Conservation (phyloP, 768 basidiomycete genomes). For the Boletus tomentosulus region DNA sequence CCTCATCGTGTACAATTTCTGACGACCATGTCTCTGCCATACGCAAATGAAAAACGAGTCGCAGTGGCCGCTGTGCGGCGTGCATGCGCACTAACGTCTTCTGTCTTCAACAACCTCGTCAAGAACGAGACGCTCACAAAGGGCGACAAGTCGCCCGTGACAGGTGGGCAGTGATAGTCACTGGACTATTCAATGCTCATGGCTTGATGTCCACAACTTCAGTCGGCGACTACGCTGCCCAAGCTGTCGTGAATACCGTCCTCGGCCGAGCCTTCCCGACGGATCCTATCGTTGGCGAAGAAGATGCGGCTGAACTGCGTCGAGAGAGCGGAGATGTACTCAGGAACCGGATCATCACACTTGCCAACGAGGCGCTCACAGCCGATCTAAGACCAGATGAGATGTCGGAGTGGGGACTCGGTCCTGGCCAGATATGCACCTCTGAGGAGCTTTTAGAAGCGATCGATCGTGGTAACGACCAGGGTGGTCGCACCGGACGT, state of each 20-base stretch:
- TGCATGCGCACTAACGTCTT: slow-evolving; percentile 77
- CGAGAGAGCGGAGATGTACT: slow-evolving; percentile 41
- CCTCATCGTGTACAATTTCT: not conserved
- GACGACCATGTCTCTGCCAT: slow-evolving; percentile 49
- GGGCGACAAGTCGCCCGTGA: slow-evolving; percentile 89
- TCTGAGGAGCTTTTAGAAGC: slow-evolving; percentile 67
- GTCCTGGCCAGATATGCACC: slow-evolving; percentile 50
- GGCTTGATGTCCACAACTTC: slow-evolving; percentile 1
- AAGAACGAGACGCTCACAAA: slow-evolving; percentile 86
- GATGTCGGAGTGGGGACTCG: slow-evolving; percentile 66
- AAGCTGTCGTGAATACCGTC: slow-evolving; percentile 85
- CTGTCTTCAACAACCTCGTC: slow-evolving; percentile 82
- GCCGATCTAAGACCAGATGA: slow-evolving; percentile 53
- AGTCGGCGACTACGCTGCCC: slow-evolving; percentile 95
- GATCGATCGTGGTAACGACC: slow-evolving; percentile 79
- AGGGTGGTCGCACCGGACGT: slow-evolving; percentile 73
- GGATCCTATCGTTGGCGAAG: slow-evolving; percentile 92
- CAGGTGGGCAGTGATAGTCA: slow-evolving; percentile 44
- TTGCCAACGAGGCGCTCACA: slow-evolving; percentile 78
- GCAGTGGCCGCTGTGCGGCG: slow-evolving; percentile 85
- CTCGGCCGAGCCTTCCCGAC: slow-evolving; percentile 72
- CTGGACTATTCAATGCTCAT: not conserved
- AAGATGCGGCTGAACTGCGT: slow-evolving; percentile 81
- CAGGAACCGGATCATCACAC: slow-evolving; percentile 63
- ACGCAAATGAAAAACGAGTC: slow-evolving; percentile 69